A percentile compares a stretch with the other conserved stretches of the same genome.
Evolutionary conservation across 352 stramenopile genomes (phyloP).

Genomic region (Pythium folliculosum): DNA sequence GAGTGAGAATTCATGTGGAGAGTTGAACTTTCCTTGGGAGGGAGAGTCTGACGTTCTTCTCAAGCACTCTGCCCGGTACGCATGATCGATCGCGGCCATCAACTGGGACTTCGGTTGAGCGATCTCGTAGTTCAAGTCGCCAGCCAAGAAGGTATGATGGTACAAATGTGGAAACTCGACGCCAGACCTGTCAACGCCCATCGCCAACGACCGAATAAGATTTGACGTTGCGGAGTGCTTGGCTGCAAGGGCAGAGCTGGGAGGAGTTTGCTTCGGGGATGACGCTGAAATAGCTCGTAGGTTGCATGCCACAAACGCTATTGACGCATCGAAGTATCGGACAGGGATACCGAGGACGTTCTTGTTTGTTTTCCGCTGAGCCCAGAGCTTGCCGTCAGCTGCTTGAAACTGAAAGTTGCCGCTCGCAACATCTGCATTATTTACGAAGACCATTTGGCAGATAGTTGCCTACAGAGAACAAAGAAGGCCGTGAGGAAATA

Average conservation of each 20-base stretch:
- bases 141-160: constrained; percentile 78
- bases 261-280: constrained; percentile 29
- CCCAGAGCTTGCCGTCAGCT: constrained; percentile 63
- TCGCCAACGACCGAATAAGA: constrained; percentile 78
- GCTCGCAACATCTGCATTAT: constrained; percentile 75
- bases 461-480: constrained; percentile 44
- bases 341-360: constrained; percentile 78
- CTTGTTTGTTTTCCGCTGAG: constrained; percentile 71
- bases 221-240: constrained; percentile 62
- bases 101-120: constrained; percentile 43
- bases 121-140: constrained; percentile 81
- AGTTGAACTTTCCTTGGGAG: constrained; percentile 49
- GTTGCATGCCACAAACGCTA: constrained; percentile 83
- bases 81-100: constrained; percentile 54
- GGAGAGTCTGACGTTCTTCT: constrained; percentile 53
- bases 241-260: constrained; percentile 32
- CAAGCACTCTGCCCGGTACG: constrained; percentile 70
- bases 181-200: constrained; percentile 67
- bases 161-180: constrained; percentile 85
- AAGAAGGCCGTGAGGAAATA: neutral
- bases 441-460: constrained; percentile 86
- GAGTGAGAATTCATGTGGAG: neutral
- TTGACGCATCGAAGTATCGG: constrained; percentile 79
- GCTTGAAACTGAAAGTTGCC: constrained; percentile 77
- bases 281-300: constrained; percentile 36